These are phyloP conservation scores for Talaromyces funiculosus DNA, from an alignment of 2,329 filamentous ascomycete species.

Conservation along the genomic window DNA sequence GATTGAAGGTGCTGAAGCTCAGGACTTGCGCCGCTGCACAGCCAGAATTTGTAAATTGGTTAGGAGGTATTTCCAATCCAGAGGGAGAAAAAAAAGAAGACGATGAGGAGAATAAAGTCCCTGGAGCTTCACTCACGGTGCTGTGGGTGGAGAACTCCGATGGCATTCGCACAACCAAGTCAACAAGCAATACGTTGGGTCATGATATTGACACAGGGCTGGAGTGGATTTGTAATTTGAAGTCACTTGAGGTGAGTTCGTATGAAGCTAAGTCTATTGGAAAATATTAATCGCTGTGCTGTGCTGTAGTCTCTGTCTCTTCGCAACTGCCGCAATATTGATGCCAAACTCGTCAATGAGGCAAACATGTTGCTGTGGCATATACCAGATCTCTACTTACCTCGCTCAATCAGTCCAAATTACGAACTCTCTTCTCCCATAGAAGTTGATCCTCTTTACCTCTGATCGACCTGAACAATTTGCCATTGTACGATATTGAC, in stretches of 20 bases:
- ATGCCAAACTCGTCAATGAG: conserved; percentile 19
- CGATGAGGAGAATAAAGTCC: conserved; percentile 11
- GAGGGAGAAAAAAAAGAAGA: conserved; percentile 14
- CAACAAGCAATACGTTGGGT: conserved; percentile 6
- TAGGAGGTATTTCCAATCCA: conserved; percentile 22
- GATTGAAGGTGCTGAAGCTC: conserved; percentile 25
- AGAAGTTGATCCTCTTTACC: conserved; percentile 22
- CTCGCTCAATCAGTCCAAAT: conserved; percentile 15
- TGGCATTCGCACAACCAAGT: conserved; percentile 15
- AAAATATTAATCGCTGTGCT: neutral
- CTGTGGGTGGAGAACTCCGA: conserved; percentile 28
- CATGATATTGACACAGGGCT: conserved; percentile 17
- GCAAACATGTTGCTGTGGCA: conserved; percentile 24
- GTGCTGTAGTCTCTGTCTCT: conserved; percentile 28
- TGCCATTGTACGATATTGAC: neutral
- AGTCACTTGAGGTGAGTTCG: conserved; percentile 20
- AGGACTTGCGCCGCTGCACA: conserved; percentile 30
- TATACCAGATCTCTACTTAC: conserved; percentile 24
- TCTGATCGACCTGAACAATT: neutral
- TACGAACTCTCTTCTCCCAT: conserved; percentile 11
- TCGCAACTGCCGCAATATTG: conserved; percentile 21
- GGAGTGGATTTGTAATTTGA: conserved; percentile 25
- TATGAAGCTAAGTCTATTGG: neutral
- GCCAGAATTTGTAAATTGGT: conserved; percentile 31
- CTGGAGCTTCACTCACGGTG: conserved; percentile 20